Conservation (phyloP, 441 rosid genomes). For the Eugenia klotzschiana region DNA sequence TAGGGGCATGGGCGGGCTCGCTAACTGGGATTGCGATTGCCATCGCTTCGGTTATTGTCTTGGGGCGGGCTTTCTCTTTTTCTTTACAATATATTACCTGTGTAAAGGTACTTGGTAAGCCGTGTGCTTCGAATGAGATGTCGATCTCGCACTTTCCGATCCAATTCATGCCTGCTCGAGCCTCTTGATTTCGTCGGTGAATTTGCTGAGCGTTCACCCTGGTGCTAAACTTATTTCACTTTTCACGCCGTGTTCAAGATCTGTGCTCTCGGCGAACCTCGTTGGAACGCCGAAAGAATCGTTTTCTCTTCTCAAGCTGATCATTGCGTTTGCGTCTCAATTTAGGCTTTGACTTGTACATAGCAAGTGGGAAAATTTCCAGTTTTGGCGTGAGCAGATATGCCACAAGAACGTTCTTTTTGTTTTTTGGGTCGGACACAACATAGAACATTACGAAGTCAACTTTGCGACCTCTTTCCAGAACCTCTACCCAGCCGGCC, state of each 20-base stretch:
- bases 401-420: too few relatives aligned
- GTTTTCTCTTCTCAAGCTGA: not conserved
- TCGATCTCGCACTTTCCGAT: not conserved
- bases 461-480: not conserved
- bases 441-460: not conserved
- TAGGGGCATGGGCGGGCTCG: constrained; percentile 10
- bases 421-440: too few relatives aligned
- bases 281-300: not conserved
- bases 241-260: not conserved
- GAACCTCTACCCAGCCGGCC: not conserved
- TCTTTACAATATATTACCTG: constrained; percentile 17
- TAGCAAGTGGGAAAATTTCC: not conserved
- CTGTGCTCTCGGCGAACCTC: not conserved
- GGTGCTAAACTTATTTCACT: not conserved
- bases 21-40: constrained; percentile 5
- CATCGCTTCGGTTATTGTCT: constrained; percentile 16
- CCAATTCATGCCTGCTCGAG: not conserved
- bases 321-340: not conserved
- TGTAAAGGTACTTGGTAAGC: constrained; percentile 9
- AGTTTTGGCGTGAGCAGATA: not conserved
- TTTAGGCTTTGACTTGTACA: not conserved
- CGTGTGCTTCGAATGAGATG: not conserved
- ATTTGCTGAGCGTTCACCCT: not conserved
- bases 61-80: constrained; percentile 16
- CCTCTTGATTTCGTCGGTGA: not conserved